These are phyloP conservation scores for Epichloe elymi DNA, from an alignment of 2,329 filamentous ascomycete species.

Conservation along the genomic window DNA sequence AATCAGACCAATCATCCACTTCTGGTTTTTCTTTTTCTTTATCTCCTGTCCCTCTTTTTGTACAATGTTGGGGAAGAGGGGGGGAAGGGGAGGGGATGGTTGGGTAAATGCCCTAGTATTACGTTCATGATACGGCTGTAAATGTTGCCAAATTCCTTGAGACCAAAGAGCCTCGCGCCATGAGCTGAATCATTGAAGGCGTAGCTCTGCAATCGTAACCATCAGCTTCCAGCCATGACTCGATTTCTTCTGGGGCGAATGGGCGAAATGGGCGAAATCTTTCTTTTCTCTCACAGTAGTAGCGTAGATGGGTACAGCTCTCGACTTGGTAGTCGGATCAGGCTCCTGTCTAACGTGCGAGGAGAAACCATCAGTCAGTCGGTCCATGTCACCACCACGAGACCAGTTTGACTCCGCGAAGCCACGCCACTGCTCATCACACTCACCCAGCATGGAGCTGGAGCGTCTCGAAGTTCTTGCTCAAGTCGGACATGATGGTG, in stretches of 20 bases:
- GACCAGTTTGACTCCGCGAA: too few relatives aligned
- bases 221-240: not conserved
- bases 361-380: not conserved
- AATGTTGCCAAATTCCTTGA: slow-evolving; percentile 96
- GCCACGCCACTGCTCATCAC: not conserved
- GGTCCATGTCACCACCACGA: too few relatives aligned
- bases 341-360: slow-evolving; percentile 52
- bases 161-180: slow-evolving; percentile 84
- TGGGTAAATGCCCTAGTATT: slow-evolving; percentile 16
- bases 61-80: too few relatives aligned
- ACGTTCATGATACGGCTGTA: slow-evolving; percentile 96
- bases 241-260: not conserved
- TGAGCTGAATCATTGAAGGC: slow-evolving; percentile 94
- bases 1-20: not conserved
- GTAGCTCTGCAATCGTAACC: slow-evolving; percentile 47
- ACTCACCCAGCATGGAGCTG: slow-evolving; percentile 73
- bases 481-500: slow-evolving; percentile 25
- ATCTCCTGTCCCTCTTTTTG: not conserved
- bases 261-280: too few relatives aligned
- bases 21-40: not conserved
- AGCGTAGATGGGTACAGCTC: slow-evolving; percentile 92
- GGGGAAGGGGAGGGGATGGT: too few relatives aligned
- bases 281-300: slow-evolving; percentile 43
- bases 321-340: slow-evolving; percentile 69
- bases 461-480: slow-evolving; percentile 66